Evolutionary conservation across 306 rosid genomes (phyloP).

Genomic region (Prinsepia uniflora): DNA sequence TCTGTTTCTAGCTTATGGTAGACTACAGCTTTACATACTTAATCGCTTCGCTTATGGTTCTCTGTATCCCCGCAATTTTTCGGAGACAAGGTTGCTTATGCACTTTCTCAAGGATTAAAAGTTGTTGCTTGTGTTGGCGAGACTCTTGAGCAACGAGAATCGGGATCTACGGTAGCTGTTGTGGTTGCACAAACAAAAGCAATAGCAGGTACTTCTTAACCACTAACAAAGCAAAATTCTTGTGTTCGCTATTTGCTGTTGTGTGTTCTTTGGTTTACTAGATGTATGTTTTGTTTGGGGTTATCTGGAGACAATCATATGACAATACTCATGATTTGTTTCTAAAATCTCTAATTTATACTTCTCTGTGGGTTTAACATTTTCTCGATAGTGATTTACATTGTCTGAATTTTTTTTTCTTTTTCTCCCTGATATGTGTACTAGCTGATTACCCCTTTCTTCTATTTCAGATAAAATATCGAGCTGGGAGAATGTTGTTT

Average conservation of each 20-base stretch:
- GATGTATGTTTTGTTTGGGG: neutral
- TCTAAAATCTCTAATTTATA: neutral
- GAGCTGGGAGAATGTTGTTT: slow-evolving; percentile 34
- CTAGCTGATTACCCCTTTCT: neutral
- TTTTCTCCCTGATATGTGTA: neutral
- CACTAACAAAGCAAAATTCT: neutral
- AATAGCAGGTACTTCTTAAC: slow-evolving; percentile 45
- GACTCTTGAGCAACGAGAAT: slow-evolving; percentile 88
- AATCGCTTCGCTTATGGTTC: neutral
- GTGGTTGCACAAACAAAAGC: slow-evolving; percentile 80
- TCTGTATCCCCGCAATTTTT: slow-evolving; percentile 54
- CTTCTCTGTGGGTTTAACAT: neutral
- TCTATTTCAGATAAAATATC: slow-evolving; percentile 37
- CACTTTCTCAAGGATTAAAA: slow-evolving; percentile 68
- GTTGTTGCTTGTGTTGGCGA: slow-evolving; percentile 91
- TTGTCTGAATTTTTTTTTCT: neutral
- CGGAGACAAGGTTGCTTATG: slow-evolving; percentile 82
- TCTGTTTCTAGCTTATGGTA: neutral
- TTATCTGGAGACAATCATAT: neutral
- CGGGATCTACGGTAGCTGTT: slow-evolving; percentile 55
- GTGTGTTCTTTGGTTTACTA: neutral
- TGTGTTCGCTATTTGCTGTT: neutral
- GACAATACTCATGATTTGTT: neutral
- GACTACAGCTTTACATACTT: neutral
- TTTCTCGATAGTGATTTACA: neutral